Evolutionary conservation across 768 basidiomycete genomes (phyloP).

Genomic region (Hericium rajendrae): DNA sequence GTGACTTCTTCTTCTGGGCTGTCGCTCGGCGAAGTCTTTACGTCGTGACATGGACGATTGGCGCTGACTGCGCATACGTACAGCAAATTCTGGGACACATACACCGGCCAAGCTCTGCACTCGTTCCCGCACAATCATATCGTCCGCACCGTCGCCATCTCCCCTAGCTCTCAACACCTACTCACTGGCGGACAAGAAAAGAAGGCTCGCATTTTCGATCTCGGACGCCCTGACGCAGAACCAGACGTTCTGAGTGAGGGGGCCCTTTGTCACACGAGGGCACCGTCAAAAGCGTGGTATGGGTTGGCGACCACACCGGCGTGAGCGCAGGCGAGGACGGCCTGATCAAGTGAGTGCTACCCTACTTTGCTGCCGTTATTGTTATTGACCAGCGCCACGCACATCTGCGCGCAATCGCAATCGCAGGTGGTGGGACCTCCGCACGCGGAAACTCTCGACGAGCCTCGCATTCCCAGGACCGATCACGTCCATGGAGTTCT

Average conservation of each 20-base stretch:
- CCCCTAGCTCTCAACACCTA: slow-evolving; percentile 56
- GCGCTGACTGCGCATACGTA: slow-evolving; percentile 8
- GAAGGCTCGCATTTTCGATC: slow-evolving; percentile 92
- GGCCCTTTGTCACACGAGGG: slow-evolving; percentile 66
- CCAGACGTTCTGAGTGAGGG: slow-evolving; percentile 69
- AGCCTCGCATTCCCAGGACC: slow-evolving; percentile 65
- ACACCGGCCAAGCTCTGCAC: slow-evolving; percentile 75
- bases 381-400: neutral
- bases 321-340: slow-evolving; percentile 93
- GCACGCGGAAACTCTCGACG: slow-evolving; percentile 64
- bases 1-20: neutral
- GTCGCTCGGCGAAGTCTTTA: neutral
- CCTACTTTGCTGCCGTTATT: neutral
- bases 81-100: slow-evolving; percentile 96
- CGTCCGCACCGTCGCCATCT: slow-evolving; percentile 88
- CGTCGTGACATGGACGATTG: slow-evolving; percentile 3
- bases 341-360: slow-evolving; percentile 59
- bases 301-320: slow-evolving; percentile 81
- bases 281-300: slow-evolving; percentile 86
- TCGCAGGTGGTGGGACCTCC: slow-evolving; percentile 91
- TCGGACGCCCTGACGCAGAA: slow-evolving; percentile 77
- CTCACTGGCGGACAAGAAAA: slow-evolving; percentile 96
- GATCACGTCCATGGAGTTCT: slow-evolving; percentile 92
- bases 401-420: slow-evolving; percentile 2
- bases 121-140: slow-evolving; percentile 99